Evolutionary conservation across 352 stramenopile genomes (phyloP), one percentile per base, ranked within the genome.

Genomic region (Globisporangium emineosum): DNA sequence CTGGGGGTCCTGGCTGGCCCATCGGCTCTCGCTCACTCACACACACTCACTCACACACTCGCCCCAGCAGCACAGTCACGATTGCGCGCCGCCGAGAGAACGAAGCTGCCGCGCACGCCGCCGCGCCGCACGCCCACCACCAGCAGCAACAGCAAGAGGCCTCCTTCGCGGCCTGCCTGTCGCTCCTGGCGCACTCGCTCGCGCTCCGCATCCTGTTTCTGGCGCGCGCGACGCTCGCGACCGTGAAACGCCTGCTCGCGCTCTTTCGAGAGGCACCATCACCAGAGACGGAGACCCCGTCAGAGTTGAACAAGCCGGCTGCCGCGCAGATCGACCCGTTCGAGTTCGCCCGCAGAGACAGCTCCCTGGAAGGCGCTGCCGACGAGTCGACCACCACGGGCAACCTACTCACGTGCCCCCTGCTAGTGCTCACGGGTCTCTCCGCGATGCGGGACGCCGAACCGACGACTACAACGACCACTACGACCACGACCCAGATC

Each of bases 151-250:
- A 43, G 5, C 40, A 21, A 21, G 40, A 23, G 23, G 32, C 47
- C 9, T 15, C 49, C 12, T 33, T 42, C 5, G 50, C n/a, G 10
- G 35, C 19, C 35, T 57, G 51, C 49, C 53, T 62, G 45, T 57
- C 59, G 60, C 53, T 59, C 53, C 57, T 70, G 63, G 45, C 50
- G 70, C 57, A 58, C 52, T 25, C 45, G n/a, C 47, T 65, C 61
- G 57, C 60, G 47, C 59, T 66, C 35, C 30, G 62, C 27, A 57
- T 64, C 71, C 70, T 62, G 55, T 65, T 73, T 65, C 60, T 63
- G 60, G 64, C 65, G 58, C 71, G 72, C 69, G 66, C 60, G 58
- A 59, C 62, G 8, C 40, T 67, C 62, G 30, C 33, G 32, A 32
- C 23, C 17, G 29, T 15, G 19, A 60, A 67, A 51, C 52, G n/a